Evolutionary conservation across 768 basidiomycete genomes (phyloP), one percentile per base, ranked within the genome.

Genomic region (Russula lepida): DNA sequence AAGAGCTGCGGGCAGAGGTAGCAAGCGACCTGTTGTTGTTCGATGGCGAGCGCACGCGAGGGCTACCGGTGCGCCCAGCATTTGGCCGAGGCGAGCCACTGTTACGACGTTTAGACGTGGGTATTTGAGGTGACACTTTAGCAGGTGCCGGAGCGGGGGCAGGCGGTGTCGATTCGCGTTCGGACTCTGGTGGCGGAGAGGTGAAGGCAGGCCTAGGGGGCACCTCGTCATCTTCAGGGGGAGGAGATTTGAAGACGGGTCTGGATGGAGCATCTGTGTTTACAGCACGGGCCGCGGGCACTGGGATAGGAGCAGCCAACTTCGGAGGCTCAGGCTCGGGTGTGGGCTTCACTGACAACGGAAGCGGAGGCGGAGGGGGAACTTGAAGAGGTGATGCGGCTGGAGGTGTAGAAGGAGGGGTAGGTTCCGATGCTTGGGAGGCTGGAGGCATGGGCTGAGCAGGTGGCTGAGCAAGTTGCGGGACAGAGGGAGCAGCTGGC

Each of bases 211-310:
- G 66, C 15, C 73, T 73, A 9, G 76, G 73, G 11, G 79, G 75
- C 25, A 78, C 69, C 43, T 81, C 77, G 54, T 83, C 81, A 27
- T 72, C 64, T 72, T 86, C 86, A 4, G 82, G 82, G 27, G 82
- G 81, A 8, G 85, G 86, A 56, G 84, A 84, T 67, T 77, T 86
- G 72, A 86, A 88, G 0, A 70, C 59, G 6, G 84, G 85, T 35
- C 75, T 74, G 4, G 71, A 64, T 19, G 74, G 70, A 12, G 58
- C 21, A n/a, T 58, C 53, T 2, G 56, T 17, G 7, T 62, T 51
- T 6, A 57, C 66, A 27, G 64, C 66, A 6, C 63, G 67, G 17
- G 69, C 63, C 4, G 66, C 59, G 7, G 48, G 67, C 7, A 59
- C 60, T 0, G 66, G 54, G 21, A 66, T 35, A 66, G 73, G 47